Base-by-base conservation (phyloP, 1,284 basidiomycete genomes). In the Golubevia sp. region DNA sequence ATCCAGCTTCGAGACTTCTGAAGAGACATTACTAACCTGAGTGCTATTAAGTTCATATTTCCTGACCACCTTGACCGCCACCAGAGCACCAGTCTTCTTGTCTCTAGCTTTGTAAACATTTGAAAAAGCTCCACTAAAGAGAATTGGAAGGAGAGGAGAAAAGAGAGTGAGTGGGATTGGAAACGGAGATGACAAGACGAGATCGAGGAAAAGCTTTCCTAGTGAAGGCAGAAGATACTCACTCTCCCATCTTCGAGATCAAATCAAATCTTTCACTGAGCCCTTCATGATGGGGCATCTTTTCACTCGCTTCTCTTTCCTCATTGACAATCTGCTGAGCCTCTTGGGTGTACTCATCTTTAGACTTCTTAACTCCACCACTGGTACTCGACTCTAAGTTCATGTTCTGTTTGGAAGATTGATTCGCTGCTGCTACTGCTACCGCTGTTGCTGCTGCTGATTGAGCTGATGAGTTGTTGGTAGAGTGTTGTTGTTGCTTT, bases 1-100 rank as follows among this genome's bases (percentile, higher is more conserved):
- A n/a, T n/a, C n/a, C n/a, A n/a, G n/a, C n/a, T n/a, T n/a, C n/a
- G n/a, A n/a, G n/a, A 34, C 30, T 34, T 34, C 30, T 34, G 11
- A 34, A 34, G 30, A 34, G 5, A 5, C 30, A 34, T 34, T 34
- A 61, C 93, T 90, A 85, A 98, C 96, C 92, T 99, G 96, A 13
- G 91, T 91, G 55, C 92, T 89, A 84, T 92, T 97, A 64, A 98
- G 87, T 82, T 99, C 97, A 81, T 90, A 96, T 85, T 99, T 99
- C 79, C 97, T 91, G 58, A 99, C 97, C 58, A 96, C 92, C 86
- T 98, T 98, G 87, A 98, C 92, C 69, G 97, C 97, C 38, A 97
- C 92, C 85, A 92, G 92, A 82, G 90, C 87, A 20, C 91, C 90
- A 18, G 91, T 90, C 59, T 88, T 86, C 61, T 89, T 86, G 85